Evolutionary conservation across 345 rosid species (phyloP), one percentile per base, ranked within the genome.

Genomic region (Trapa incisa): DNA sequence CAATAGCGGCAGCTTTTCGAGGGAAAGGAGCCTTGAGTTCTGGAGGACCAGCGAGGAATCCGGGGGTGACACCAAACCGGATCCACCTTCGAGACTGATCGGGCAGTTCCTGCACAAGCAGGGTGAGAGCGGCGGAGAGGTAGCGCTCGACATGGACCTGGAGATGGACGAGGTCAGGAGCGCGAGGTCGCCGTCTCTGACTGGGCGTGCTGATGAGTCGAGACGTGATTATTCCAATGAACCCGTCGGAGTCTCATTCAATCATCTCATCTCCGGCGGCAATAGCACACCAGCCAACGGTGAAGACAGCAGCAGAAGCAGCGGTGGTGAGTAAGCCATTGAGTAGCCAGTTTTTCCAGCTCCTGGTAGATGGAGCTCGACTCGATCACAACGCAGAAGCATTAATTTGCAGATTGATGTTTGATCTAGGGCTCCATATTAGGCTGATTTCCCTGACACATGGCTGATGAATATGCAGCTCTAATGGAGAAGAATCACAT

Each of bases 141-240:
- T 90, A 74, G 78, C 89, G 2, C 67, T 94, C 12, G 95, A 91
- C 42, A 83, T 94, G 75, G 95, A 89, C 63, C 53, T 83, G 68
- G 91, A 91, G 16, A 85, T 82, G 76, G 86, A 87, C 16, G 90
- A 82, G 68, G 67, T 83, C 0, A 32, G 63, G 37, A 11, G 33
- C 15, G 37, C 13, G 5, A 58, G 37, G 63, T 58, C 37, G 63
- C 37, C 63, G 13, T 45, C 69, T 45, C 11, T 13, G 35, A 36
- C 47, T 7, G 36, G 42, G 42, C 1, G 33, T n/a, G 42, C 58
- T 66, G 42, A 17, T 8, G 33, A 11, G 38, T 58, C 38, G 4
- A 16, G 63, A 37, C 47, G 61, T 4, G 60, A 36, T 6, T 13
- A 17, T 15, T 4, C 47, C 16, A 41, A n/a, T 16, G 61, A n/a